Evolutionary conservation across 1,139 yeast genomes (phyloP).

Genomic region (Debaryomyces psychrophilus): DNA sequence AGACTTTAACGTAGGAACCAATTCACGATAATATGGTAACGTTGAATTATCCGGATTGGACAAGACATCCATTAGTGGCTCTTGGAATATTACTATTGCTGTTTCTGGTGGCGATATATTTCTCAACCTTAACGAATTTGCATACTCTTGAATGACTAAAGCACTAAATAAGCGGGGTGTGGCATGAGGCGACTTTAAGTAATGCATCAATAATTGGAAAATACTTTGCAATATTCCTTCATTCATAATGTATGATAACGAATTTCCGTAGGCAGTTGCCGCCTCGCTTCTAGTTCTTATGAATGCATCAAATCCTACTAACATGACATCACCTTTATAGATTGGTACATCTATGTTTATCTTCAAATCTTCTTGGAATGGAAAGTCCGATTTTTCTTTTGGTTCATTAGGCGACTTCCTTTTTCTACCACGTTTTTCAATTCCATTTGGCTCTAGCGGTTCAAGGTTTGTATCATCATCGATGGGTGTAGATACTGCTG

Average conservation of each 20-base stretch:
- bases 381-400: constrained; percentile 45
- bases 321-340: constrained; percentile 85
- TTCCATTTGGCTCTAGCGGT: constrained; percentile 21
- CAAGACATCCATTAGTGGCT: constrained; percentile 40
- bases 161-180: constrained; percentile 80
- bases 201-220: constrained; percentile 41
- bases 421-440: constrained; percentile 36
- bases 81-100: constrained; percentile 28
- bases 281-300: constrained; percentile 77
- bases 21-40: constrained; percentile 71
- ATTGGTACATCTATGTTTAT: constrained; percentile 94
- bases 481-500: constrained; percentile 6
- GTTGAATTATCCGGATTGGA: constrained; percentile 39
- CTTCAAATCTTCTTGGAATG: constrained; percentile 55
- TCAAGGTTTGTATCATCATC: constrained; percentile 17
- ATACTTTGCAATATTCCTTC: constrained; percentile 39
- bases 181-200: constrained; percentile 64
- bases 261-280: constrained; percentile 74
- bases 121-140: constrained; percentile 38
- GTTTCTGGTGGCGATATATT: constrained; percentile 18
- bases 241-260: constrained; percentile 58
- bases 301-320: constrained; percentile 77
- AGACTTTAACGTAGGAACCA: constrained; percentile 83
- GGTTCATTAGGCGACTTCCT: constrained; percentile 33
- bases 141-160: constrained; percentile 73